Evolutionary conservation across 441 rosid species (phyloP), one percentile per base, ranked within the genome.

Genomic region (Gossypium schwendimanii): DNA sequence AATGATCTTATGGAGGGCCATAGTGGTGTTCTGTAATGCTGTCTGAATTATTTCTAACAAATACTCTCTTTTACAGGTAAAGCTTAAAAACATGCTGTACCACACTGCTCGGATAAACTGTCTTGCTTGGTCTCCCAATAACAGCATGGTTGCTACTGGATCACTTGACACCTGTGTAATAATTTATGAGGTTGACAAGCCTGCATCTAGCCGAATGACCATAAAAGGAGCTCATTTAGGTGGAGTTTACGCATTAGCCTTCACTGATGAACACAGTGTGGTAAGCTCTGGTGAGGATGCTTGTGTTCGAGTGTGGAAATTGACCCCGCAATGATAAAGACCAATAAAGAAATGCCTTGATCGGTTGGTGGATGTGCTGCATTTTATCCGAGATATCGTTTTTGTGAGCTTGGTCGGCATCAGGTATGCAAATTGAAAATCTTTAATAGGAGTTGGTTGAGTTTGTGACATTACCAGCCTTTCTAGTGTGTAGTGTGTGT

Each of bases 261-360:
- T 94, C 64, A 82, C 86, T 33, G 93, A 92, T 66, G 94, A 87
- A 26, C 59, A 73, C 28, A 87, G 81, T 72, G 81, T 92, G 11
- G 91, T 85, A 72, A 92, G 99, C 63, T 94, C 99, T 20, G 99
- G 98, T 63, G 99, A 92, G 88, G 98, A 94, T 88, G 98, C 98
- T 18, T 94, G 96, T 83, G 80, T 94, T 73, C 89, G 98, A 11
- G 89, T 92, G 45, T 94, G 98, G 99, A 85, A 67, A 67, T 71
- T 91, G 63, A 86, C 59, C 73, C 79, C 81, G 5, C 87, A 85
- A 57, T 86, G 73, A 87, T 33, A 47, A 33, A 62, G 58, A 11
- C 50, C 63, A 59, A 53, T n/a, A 8, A 7, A 28, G 57, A 75
- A 67, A 71, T 20, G 36, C 2, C 21, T 4, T 49, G 26, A 28